A percentile compares a stretch with the other conserved stretches of the same genome.
These are phyloP conservation scores for Pythium scleroteichum DNA, from an alignment of 352 stramenopile species.

Conservation along the genomic window DNA sequence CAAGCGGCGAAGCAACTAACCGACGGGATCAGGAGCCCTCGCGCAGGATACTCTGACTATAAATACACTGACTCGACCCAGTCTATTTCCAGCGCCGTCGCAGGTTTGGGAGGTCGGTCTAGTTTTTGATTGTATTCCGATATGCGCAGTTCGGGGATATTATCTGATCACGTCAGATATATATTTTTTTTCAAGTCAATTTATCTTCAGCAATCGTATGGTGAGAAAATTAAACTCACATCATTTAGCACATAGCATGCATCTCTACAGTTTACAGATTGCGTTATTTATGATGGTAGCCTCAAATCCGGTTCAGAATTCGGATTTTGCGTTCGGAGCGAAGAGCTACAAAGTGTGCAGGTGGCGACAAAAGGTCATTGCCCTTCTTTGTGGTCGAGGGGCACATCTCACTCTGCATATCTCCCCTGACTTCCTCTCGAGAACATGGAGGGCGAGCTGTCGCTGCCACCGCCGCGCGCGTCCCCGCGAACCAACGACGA, in stretches of 20 bases:
- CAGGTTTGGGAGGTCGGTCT: background rate
- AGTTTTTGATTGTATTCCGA: background rate
- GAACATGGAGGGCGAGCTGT: slow-evolving; percentile 44
- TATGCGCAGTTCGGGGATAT: background rate
- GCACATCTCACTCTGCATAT: slow-evolving; percentile 1
- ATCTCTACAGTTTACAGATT: background rate
- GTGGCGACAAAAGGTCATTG: slow-evolving; percentile 16
- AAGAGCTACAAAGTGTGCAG: slow-evolving; percentile 10
- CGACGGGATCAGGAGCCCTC: background rate
- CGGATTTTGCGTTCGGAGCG: background rate
- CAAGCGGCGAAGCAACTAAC: slow-evolving; percentile 55
- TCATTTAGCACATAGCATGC: background rate
- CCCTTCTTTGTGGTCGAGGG: slow-evolving; percentile 16
- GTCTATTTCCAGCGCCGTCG: background rate
- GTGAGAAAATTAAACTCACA: too few species aligned
- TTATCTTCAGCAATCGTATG: too few species aligned
- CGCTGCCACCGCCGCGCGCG: slow-evolving; percentile 21
- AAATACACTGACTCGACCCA: too few species aligned
- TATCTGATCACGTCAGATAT: background rate
- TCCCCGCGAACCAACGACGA: too few species aligned
- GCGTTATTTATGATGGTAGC: too few species aligned
- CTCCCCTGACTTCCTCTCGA: background rate
- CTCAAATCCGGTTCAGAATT: too few species aligned
- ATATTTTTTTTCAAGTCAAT: background rate
- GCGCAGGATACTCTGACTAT: background rate